Evolutionary conservation across 495 filamentous ascomycete species (phyloP), one percentile per base, ranked within the genome.

Genomic region (Ramalina intermedia): DNA sequence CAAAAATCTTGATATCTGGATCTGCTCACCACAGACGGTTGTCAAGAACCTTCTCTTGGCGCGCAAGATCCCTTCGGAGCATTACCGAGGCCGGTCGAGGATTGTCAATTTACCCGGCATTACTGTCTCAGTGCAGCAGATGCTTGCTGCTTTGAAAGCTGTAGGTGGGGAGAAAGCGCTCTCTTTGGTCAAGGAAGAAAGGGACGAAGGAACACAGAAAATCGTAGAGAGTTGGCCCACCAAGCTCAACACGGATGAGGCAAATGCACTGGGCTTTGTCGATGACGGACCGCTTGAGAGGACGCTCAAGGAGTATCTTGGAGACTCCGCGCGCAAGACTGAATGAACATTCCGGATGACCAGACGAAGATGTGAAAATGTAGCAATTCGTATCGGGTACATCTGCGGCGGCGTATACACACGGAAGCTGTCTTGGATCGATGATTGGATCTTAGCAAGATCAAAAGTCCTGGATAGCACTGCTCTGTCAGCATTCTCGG

Each of bases 211-310:
- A 35, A 70, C 80, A 45, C 81, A 87, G 65, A 70, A 69, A 55
- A 84, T 91, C 50, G 67, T 91, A 61, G 72, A 82, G 53, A 78
- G 78, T 46, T 89, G 85, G 85, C 75, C 81, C 35, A 72, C 77
- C 49, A 70, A 74, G 49, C 79, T 86, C 59, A 76, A 85, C 54
- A 77, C 71, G 46, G 68, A 61, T 13, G 69, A 71, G 55, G 71
- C 81, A 37, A 57, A 75, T 58, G 58, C 59, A 43, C 53, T 86
- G 62, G 83, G 81, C 8, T 74, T 86, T 58, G 61, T 64, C 29
- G 67, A 68, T 43, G 82, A 86, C 63, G 68, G 72, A 47, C 61
- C 68, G 6, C 73, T 80, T 55, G 62, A 73, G 51, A 68, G 75
- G 41, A 75, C 79, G 47, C 71, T 82, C 47, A 58, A 64, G 58